A percentile compares a stretch with the other conserved stretches of the same genome.
These are phyloP conservation scores for Leishmania martiniquensis DNA, from an alignment of 208 protist species.

Conservation along the genomic window DNA sequence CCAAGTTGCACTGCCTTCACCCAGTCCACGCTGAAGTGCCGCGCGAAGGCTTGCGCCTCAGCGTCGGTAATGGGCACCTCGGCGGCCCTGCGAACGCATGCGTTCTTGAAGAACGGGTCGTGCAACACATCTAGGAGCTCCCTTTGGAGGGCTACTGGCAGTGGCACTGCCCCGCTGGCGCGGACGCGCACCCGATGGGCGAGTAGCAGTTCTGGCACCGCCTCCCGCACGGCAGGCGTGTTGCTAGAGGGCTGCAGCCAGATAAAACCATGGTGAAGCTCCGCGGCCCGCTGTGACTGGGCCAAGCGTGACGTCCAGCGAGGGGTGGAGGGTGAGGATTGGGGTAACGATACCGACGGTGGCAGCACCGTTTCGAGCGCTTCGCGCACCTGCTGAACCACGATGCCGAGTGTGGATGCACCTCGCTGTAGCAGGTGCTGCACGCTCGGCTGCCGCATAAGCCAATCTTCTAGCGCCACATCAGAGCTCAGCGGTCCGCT, in stretches of 20 bases:
- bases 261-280: conserved; percentile 76
- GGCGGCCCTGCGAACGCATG: conserved; percentile 42
- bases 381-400: conserved; percentile 30
- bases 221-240: conserved; percentile 42
- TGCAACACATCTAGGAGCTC: conserved; percentile 66
- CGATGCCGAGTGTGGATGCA: conserved; percentile 2
- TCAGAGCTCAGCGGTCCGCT: conserved; percentile 14
- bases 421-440: conserved; percentile 12
- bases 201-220: conserved; percentile 46
- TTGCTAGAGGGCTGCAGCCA: conserved; percentile 79
- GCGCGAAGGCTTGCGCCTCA: conserved; percentile 53
- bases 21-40: conserved; percentile 70
- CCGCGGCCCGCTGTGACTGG: conserved; percentile 23
- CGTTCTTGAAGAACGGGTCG: conserved; percentile 70
- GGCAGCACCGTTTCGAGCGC: conserved; percentile 3
- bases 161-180: conserved; percentile 44
- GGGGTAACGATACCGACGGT: not conserved
- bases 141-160: conserved; percentile 45
- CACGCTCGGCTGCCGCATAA: conserved; percentile 17
- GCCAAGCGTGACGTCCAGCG: conserved; percentile 21
- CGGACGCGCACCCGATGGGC: conserved; percentile 52
- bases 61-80: conserved; percentile 58
- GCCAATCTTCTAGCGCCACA: conserved; percentile 34
- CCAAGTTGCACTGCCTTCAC: conserved; percentile 61
- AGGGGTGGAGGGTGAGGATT: not conserved